phyloP scores from a whole-genome alignment of 192 early-diverging fungal genomes.

The Coemansia umbellata region DNA sequence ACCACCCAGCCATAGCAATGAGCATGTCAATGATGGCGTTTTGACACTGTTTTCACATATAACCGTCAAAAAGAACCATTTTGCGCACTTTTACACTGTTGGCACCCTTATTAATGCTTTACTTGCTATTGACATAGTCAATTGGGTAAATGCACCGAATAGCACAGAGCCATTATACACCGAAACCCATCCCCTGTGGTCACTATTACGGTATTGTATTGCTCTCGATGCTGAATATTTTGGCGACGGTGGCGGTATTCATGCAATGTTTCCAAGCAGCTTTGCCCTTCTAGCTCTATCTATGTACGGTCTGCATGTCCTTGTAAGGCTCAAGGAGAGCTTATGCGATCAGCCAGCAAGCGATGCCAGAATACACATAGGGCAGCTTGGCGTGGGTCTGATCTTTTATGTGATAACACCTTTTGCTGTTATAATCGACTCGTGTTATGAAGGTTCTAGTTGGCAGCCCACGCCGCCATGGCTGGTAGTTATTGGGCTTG shows the following conservation, averaged over 20 bases:
- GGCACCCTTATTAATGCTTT: conserved; percentile 10
- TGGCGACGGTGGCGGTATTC: background rate
- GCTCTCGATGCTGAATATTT: too few relatives aligned
- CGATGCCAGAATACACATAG: conserved; percentile 53
- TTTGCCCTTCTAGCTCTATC: conserved; percentile 8
- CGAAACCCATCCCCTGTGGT: too few relatives aligned
- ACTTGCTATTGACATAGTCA: conserved; percentile 16
- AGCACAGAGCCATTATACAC: too few relatives aligned
- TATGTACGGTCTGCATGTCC: conserved; percentile 31
- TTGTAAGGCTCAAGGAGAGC: conserved; percentile 29
- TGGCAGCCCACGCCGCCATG: conserved; percentile 8
- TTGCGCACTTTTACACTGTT: conserved; percentile 34
- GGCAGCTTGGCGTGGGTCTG: conserved; percentile 62
- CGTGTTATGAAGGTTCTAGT: conserved; percentile 7
- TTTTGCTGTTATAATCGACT: conserved; percentile 17
- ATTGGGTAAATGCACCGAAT: background rate
- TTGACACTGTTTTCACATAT: conserved; percentile 2
- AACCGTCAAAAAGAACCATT: conserved; percentile 36
- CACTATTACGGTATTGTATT: too few relatives aligned
- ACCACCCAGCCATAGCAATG: background rate
- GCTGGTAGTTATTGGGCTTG: conserved; percentile 17
- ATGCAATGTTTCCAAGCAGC: background rate
- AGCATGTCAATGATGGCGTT: background rate
- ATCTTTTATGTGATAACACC: conserved; percentile 57
- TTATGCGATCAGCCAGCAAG: conserved; percentile 31